phyloP scores from a whole-genome alignment of 306 rosid genomes.

The Prinsepia uniflora region DNA sequence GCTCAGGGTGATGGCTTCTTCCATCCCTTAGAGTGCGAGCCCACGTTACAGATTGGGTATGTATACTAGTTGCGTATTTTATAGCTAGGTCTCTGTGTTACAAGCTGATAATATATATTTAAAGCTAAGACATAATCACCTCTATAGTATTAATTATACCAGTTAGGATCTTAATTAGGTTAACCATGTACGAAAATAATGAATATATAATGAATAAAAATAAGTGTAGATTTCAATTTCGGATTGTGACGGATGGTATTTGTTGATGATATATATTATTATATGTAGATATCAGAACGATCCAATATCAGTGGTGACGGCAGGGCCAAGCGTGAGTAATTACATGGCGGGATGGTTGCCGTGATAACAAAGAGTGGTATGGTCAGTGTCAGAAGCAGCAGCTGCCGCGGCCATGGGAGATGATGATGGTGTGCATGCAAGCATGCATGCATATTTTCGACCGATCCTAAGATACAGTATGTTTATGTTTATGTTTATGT shows the following conservation, averaged over 20 bases:
- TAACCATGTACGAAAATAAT: not conserved
- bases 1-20: constrained; percentile 58
- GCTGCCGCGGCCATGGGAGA: not conserved
- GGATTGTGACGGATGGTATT: no score
- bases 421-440: not conserved
- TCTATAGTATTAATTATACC: not conserved
- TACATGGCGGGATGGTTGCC: constrained; percentile 93
- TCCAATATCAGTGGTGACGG: constrained; percentile 65
- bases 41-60: constrained; percentile 92
- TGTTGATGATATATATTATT: not conserved
- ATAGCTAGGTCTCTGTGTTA: not conserved
- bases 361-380: constrained; percentile 20
- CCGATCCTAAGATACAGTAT: constrained; percentile 1
- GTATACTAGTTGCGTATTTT: not conserved
- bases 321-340: constrained; percentile 90
- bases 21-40: constrained; percentile 80
- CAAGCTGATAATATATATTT: not conserved
- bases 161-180: not conserved
- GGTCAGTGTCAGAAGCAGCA: not conserved
- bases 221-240: no score
- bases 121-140: not conserved
- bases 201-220: no score
- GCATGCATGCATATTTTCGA: constrained; percentile 1
- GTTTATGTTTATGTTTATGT: constrained; percentile 4
- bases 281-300: constrained; percentile 65